Conservation (phyloP, 2,329 filamentous ascomycete genomes). For the Myriosclerotinia curreyana region DNA sequence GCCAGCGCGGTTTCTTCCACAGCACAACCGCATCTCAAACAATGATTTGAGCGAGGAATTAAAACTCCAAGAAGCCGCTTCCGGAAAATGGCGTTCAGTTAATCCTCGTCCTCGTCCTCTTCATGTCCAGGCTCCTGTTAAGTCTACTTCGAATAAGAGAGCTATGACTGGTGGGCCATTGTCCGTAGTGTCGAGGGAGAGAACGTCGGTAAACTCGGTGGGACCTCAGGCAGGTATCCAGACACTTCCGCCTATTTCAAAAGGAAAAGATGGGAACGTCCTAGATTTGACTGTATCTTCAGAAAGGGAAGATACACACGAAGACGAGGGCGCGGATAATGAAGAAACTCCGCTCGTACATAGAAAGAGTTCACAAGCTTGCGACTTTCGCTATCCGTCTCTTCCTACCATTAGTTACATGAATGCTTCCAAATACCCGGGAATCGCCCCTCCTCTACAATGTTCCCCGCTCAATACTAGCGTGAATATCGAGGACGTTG, state of each 20-base stretch:
- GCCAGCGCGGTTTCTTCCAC: background rate
- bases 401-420: background rate
- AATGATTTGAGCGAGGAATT: background rate
- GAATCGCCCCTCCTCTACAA: background rate
- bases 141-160: background rate
- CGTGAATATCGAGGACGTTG: background rate
- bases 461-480: background rate
- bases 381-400: background rate
- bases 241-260: background rate
- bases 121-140: no score
- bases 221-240: no score
- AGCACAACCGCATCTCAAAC: background rate
- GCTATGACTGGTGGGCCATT: no score
- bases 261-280: background rate
- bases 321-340: background rate
- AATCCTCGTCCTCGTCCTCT: no score
- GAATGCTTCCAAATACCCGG: no score
- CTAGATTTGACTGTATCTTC: background rate
- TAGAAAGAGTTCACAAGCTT: background rate
- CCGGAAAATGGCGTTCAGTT: background rate
- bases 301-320: background rate
- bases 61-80: background rate
- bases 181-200: background rate
- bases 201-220: background rate
- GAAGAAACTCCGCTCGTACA: background rate